Conservation (phyloP, 2,329 filamentous ascomycete species). For the Aspergillus sp. region DNA sequence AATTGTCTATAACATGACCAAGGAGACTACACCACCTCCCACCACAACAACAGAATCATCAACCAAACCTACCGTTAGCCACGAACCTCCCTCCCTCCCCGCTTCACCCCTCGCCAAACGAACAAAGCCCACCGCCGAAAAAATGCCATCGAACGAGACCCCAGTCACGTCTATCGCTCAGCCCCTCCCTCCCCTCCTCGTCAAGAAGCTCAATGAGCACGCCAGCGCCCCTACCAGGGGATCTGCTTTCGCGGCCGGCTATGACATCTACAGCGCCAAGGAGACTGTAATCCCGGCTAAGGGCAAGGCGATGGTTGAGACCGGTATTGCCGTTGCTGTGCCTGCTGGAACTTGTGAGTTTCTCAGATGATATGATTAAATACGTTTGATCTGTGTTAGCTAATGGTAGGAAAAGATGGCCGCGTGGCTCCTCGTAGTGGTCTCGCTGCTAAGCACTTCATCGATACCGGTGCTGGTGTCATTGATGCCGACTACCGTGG, state of each 20-base stretch:
- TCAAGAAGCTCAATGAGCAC: slow-evolving; percentile 80
- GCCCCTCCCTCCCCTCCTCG: slow-evolving; percentile 60
- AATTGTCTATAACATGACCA: slow-evolving; percentile 33
- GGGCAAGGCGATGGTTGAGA: slow-evolving; percentile 82
- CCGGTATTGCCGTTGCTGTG: slow-evolving; percentile 85
- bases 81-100: slow-evolving; percentile 55
- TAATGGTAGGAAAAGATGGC: slow-evolving; percentile 57
- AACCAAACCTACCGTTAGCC: slow-evolving; percentile 23
- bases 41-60: slow-evolving; percentile 13
- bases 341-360: slow-evolving; percentile 81
- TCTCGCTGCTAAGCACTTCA: slow-evolving; percentile 88
- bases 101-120: slow-evolving; percentile 76
- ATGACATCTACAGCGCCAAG: slow-evolving; percentile 80
- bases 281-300: slow-evolving; percentile 71
- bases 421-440: slow-evolving; percentile 87
- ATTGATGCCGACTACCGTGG: slow-evolving; percentile 98
- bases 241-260: slow-evolving; percentile 84
- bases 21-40: slow-evolving; percentile 37
- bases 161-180: slow-evolving; percentile 35
- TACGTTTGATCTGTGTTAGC: background rate
- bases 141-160: slow-evolving; percentile 21
- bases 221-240: slow-evolving; percentile 84
- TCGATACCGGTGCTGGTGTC: slow-evolving; percentile 91
- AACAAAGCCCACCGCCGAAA: slow-evolving; percentile 56
- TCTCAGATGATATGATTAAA: background rate